Evolutionary conservation across 345 rosid species (phyloP).

Genomic region (Rubroshorea leprosula): DNA sequence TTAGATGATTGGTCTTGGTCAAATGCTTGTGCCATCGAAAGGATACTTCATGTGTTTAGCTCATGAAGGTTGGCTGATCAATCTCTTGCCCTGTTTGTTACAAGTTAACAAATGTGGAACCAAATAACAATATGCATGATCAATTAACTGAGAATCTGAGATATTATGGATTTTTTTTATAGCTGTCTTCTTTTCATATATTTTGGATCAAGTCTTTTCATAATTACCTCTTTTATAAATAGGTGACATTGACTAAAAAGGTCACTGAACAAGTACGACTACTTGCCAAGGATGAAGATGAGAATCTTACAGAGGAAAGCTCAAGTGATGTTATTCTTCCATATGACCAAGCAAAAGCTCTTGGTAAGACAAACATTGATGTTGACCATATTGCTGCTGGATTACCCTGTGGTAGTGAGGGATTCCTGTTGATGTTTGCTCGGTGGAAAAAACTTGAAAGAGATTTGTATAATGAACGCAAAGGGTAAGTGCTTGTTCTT

Average conservation of each 20-base stretch:
- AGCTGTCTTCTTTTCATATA: background rate
- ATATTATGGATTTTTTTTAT: background rate
- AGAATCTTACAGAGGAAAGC: conserved; percentile 62
- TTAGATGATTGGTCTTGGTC: too few relatives aligned
- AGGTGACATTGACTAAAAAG: conserved; percentile 83
- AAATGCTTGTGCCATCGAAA: background rate
- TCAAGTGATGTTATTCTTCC: conserved; percentile 66
- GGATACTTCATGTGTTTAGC: background rate
- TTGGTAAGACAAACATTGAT: conserved; percentile 95
- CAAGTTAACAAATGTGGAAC: too few relatives aligned
- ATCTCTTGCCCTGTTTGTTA: too few relatives aligned
- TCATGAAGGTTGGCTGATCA: too few relatives aligned
- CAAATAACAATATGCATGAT: too few relatives aligned
- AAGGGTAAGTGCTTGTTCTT: conserved; percentile 48
- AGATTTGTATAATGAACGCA: conserved; percentile 94
- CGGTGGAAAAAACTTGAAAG: conserved; percentile 99
- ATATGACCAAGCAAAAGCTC: conserved; percentile 98
- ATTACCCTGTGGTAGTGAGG: conserved; percentile 98
- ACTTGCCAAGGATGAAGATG: conserved; percentile 91
- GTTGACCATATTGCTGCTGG: conserved; percentile 98
- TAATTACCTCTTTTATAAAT: conserved; percentile 17
- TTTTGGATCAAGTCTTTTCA: too few relatives aligned
- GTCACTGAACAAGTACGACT: conserved; percentile 90
- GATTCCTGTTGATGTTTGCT: conserved; percentile 97
- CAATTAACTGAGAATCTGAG: too few relatives aligned